Conservation (phyloP, 2,329 filamentous ascomycete genomes). For the Sporothrix phasma region DNA sequence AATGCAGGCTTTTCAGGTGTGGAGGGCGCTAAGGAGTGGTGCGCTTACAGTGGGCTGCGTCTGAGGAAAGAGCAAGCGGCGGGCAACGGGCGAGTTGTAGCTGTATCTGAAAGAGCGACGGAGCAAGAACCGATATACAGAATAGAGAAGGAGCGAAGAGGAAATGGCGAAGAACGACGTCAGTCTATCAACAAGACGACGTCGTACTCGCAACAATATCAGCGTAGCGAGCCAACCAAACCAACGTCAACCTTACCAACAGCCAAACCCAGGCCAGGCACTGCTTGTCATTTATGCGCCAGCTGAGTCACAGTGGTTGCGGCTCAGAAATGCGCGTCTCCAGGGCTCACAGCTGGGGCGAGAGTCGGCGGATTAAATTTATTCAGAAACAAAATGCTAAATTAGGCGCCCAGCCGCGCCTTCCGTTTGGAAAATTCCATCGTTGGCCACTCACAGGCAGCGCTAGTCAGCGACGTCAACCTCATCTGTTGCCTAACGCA, state of each 20-base stretch:
- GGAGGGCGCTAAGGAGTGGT: conserved; percentile 5
- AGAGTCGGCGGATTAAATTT: background rate
- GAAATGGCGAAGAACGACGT: background rate
- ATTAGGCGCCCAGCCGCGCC: background rate
- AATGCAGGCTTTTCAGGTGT: conserved; percentile 1
- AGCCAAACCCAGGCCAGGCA: background rate
- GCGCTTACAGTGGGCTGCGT: background rate
- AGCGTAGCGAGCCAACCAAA: background rate
- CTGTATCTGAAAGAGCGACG: background rate
- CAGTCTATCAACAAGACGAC: no score
- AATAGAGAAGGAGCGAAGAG: background rate
- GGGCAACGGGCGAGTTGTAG: background rate
- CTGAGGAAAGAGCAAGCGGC: background rate
- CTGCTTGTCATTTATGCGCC: background rate
- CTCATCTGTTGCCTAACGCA: conserved; percentile 2
- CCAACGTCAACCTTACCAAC: no score
- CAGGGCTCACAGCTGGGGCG: background rate
- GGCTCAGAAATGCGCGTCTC: background rate
- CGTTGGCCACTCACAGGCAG: conserved; percentile 12
- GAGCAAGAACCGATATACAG: background rate
- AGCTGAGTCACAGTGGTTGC: background rate
- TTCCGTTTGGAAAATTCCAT: conserved; percentile 9
- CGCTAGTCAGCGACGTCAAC: conserved; percentile 3
- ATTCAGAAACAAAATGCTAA: background rate
- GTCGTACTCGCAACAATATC: no score